A percentile compares a stretch with the other conserved stretches of the same genome.
Evolutionary conservation across 306 rosid species (phyloP).

Genomic region (Vigna radiata): DNA sequence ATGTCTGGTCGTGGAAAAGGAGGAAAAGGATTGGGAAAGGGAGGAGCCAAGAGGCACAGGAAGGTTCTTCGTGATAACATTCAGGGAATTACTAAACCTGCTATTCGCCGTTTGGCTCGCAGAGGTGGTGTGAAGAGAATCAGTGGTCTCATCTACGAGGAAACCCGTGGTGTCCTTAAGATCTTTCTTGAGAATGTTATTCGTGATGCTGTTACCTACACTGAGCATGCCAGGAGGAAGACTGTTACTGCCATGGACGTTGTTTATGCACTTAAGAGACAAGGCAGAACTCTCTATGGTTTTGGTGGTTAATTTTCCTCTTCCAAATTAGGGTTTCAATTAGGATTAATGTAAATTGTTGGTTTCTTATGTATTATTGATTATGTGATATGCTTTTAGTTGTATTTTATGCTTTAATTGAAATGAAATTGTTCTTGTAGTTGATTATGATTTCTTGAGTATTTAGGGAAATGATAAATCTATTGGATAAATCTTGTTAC

Average conservation of each 20-base stretch:
- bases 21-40: constrained; percentile 63
- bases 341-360: not conserved
- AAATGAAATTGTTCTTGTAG: too few relatives aligned
- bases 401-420: not conserved
- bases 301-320: constrained; percentile 49
- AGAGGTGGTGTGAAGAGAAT: constrained; percentile 4
- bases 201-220: constrained; percentile 29
- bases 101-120: not conserved
- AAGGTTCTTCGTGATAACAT: constrained; percentile 53
- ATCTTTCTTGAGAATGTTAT: not conserved
- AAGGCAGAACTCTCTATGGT: constrained; percentile 35
- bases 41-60: constrained; percentile 60
- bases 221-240: constrained; percentile 59
- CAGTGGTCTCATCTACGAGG: constrained; percentile 9
- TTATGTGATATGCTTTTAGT: not conserved
- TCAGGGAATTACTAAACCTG: constrained; percentile 44
- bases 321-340: not conserved
- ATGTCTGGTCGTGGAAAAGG: constrained; percentile 71
- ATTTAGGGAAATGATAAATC: too few relatives aligned
- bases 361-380: not conserved
- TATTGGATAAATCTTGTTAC: too few relatives aligned
- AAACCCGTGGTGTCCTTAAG: not conserved
- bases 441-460: too few relatives aligned
- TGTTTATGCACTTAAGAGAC: constrained; percentile 57
- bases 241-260: constrained; percentile 64